Percentiles rank a stretch among this genome's conserved stretches.
These are phyloP conservation scores for Cercophora scortea DNA, from an alignment of 495 filamentous ascomycete genomes.

Conservation along the genomic window DNA sequence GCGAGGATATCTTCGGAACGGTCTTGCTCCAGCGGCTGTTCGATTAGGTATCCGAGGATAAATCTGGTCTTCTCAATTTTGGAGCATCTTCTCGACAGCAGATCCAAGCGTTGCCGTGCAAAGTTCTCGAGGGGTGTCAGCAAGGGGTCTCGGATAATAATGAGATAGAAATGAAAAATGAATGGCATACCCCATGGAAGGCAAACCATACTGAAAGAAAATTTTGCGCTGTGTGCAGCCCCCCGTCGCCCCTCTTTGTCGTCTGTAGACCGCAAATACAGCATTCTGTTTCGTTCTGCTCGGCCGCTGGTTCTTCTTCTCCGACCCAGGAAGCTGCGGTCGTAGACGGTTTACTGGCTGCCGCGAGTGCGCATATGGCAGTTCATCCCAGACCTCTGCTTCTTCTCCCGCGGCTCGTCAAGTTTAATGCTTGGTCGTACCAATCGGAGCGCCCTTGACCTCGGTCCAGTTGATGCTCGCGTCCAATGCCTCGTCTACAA, in stretches of 20 bases:
- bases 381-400: neutral
- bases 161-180: neutral
- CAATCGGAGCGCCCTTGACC: conserved; percentile 79
- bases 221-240: neutral
- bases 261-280: neutral
- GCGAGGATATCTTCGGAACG: conserved; percentile 42
- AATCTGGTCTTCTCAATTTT: conserved; percentile 2
- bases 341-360: neutral
- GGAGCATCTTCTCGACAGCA: conserved; percentile 15
- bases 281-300: neutral
- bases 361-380: neutral
- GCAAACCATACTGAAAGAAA: neutral
- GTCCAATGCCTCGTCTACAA: conserved; percentile 85
- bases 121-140: conserved; percentile 10
- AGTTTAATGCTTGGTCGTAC: conserved; percentile 62
- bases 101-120: neutral
- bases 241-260: neutral
- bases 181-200: conserved; percentile 15
- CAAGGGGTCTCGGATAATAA: neutral
- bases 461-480: conserved; percentile 81
- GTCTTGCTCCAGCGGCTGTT: conserved; percentile 43
- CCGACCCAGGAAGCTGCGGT: neutral
- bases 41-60: conserved; percentile 15
- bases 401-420: neutral
- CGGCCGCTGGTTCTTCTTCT: neutral